phyloP scores from a whole-genome alignment of 495 filamentous ascomycete species.

The Penicillium lividum region DNA sequence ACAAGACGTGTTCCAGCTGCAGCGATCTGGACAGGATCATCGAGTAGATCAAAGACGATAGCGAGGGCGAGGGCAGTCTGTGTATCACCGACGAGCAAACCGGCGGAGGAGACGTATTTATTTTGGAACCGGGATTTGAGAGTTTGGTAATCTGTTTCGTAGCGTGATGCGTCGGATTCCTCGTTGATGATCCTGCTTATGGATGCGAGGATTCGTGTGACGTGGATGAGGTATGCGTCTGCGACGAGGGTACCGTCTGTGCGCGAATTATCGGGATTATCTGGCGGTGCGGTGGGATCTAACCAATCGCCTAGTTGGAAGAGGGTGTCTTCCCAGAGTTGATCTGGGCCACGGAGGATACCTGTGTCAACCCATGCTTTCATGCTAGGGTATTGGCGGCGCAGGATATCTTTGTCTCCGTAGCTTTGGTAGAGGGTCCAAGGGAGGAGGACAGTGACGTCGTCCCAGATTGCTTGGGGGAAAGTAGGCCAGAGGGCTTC shows the following conservation, averaged over 20 bases:
- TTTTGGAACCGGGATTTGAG: constrained; percentile 39
- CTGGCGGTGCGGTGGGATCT: constrained; percentile 48
- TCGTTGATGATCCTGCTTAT: constrained; percentile 77
- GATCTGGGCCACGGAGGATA: constrained; percentile 37
- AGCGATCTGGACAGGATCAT: constrained; percentile 31
- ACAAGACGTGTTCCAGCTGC: constrained; percentile 36
- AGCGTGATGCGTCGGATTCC: constrained; percentile 66
- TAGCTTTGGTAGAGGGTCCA: constrained; percentile 44
- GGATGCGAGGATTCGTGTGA: constrained; percentile 59
- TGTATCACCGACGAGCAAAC: constrained; percentile 44
- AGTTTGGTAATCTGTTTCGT: constrained; percentile 35
- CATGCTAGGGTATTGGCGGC: constrained; percentile 41
- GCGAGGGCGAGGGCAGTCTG: constrained; percentile 50
- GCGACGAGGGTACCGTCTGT: constrained; percentile 46
- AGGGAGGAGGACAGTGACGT: constrained; percentile 45
- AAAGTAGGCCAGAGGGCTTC: constrained; percentile 26
- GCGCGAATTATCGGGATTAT: constrained; percentile 38
- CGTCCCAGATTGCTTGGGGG: constrained; percentile 48
- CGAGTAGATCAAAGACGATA: constrained; percentile 47
- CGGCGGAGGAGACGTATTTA: constrained; percentile 42
- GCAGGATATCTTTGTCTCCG: constrained; percentile 43
- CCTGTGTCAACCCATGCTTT: constrained; percentile 47
- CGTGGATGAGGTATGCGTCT: constrained; percentile 54
- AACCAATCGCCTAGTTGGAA: constrained; percentile 56
- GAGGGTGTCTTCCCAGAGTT: constrained; percentile 38